Percentiles rank a stretch among this genome's conserved stretches.
phyloP scores from a whole-genome alignment of 352 stramenopile species.

The Elongisporangium undulatum region DNA sequence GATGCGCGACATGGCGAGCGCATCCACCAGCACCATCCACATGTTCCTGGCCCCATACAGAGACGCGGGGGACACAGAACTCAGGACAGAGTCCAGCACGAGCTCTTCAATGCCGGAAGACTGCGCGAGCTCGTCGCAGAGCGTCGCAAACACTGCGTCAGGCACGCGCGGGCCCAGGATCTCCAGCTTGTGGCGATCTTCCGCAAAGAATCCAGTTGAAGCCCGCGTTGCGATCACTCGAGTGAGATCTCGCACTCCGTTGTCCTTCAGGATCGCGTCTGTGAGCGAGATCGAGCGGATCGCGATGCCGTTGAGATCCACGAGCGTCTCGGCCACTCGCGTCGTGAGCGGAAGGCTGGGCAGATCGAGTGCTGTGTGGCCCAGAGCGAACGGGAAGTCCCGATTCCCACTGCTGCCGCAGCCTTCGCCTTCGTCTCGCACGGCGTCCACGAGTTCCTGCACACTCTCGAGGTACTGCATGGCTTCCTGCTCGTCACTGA shows the following conservation, averaged over 20 bases:
- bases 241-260: background rate
- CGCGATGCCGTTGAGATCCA: background rate
- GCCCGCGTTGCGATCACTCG: background rate
- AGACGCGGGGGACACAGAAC: background rate
- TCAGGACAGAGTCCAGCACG: background rate
- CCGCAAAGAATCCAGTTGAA: background rate
- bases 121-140: background rate
- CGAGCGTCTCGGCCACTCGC: background rate
- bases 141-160: background rate
- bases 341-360: background rate
- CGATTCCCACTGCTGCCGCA: background rate
- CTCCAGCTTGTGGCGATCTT: background rate
- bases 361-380: background rate
- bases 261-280: background rate
- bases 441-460: background rate
- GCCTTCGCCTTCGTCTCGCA: background rate
- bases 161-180: background rate
- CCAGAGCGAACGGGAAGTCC: background rate
- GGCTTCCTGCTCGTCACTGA: background rate
- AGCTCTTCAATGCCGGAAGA: background rate
- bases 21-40: background rate
- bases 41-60: background rate
- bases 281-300: background rate
- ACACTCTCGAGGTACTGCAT: background rate
- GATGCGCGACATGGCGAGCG: background rate